Base-by-base conservation (phyloP, 306 rosid species). In the Clitoria ternatea region DNA sequence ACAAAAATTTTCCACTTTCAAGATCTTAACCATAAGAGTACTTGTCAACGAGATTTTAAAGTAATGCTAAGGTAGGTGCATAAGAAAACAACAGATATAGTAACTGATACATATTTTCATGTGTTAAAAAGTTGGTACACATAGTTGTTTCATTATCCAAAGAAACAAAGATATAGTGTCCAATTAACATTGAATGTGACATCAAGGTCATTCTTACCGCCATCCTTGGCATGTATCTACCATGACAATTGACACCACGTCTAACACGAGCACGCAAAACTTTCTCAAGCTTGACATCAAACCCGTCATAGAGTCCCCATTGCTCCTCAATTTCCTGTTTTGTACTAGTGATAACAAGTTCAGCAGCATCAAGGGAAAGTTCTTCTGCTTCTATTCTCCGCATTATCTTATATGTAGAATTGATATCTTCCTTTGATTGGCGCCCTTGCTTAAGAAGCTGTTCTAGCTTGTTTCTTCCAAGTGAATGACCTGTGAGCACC, bases 221-320 rank as follows among this genome's bases (percentile, higher is more conserved):
- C 97, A 90, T 90, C 82, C 97, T 81, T 9, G 97, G 97, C 97
- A 88, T 90, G 81, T 55, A 88, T 37, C 97, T 80, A 39, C 97
- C 96, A 56, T 88, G 90, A 72, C 92, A 88, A 65, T 80, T 78
- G 77, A 91, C 97, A 35, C 92, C 86, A 27, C 96, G 86, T 73
- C 92, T 82, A 20, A 89, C 87, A 45, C 97, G 96, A 11, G 92
- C 97, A 17, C 97, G 92, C 78, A 91, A 72, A 6, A 88, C 92
- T 81, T 80, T 91, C 85, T 91, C 97, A n/a, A 91, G 89, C 81
- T 88, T 88, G 79, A 91, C 96, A 77, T 91, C 88, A 48, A 91
- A 91, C 13, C 96, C 97, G 56, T 91, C 96, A 36, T 91, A 91
- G 19, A 91, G 96, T 35, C 97, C 97, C 97, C 97, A 91, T 62